Evolutionary conservation across 1,139 yeast species (phyloP).

Genomic region (Taphrina flavorubra): DNA sequence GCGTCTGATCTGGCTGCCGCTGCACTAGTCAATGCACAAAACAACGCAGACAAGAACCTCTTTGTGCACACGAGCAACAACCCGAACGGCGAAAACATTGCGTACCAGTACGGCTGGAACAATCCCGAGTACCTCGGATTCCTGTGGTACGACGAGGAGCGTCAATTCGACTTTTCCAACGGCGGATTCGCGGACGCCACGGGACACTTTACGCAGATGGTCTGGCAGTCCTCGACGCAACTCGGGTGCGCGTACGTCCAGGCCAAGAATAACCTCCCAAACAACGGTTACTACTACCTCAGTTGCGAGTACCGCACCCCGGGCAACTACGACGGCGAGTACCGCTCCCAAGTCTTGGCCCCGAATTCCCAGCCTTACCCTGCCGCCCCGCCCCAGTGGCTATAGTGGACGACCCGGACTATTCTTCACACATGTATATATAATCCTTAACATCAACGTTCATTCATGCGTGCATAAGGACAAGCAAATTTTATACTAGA

Average conservation of each 20-base stretch:
- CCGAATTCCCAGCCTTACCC: slow-evolving; percentile 24
- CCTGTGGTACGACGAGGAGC: slow-evolving; percentile 78
- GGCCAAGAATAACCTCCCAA: slow-evolving; percentile 56
- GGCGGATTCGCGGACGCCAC: slow-evolving; percentile 52
- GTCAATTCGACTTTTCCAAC: slow-evolving; percentile 58
- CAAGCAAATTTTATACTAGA: too few species aligned
- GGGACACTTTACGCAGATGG: slow-evolving; percentile 74
- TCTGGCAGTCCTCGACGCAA: slow-evolving; percentile 67
- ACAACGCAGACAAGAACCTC: slow-evolving; percentile 68
- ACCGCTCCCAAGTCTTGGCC: slow-evolving; percentile 8
- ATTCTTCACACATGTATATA: too few species aligned
- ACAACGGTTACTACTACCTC: slow-evolving; percentile 54
- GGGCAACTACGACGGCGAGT: slow-evolving; percentile 56
- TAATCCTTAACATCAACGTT: too few species aligned
- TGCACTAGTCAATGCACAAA: slow-evolving; percentile 68
- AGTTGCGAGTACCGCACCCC: slow-evolving; percentile 66
- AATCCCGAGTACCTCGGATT: slow-evolving; percentile 61
- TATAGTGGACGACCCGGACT: neutral
- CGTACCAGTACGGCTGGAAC: slow-evolving; percentile 48
- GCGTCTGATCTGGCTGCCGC: slow-evolving; percentile 60
- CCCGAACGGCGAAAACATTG: slow-evolving; percentile 72
- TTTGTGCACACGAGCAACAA: slow-evolving; percentile 79
- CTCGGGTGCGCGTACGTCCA: slow-evolving; percentile 67
- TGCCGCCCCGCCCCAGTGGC: slow-evolving; percentile 11
- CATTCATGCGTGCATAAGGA: too few species aligned